Conservation (phyloP, 1,139 yeast genomes). For the Suhomyces bokatorum region DNA sequence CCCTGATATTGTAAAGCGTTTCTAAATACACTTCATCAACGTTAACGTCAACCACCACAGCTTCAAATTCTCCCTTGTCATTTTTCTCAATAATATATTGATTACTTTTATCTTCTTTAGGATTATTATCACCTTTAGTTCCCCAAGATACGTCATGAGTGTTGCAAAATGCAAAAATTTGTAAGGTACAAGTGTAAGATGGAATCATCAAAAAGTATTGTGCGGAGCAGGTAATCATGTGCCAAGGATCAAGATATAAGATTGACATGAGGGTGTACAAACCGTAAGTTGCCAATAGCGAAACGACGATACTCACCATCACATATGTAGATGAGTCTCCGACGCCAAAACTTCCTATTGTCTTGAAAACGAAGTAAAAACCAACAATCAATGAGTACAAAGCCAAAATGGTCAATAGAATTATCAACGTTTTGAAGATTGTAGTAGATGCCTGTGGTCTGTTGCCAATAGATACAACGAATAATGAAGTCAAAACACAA, state of each 20-base stretch:
- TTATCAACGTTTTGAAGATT: conserved; percentile 70
- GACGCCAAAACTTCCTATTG: conserved; percentile 44
- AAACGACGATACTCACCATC: conserved; percentile 70
- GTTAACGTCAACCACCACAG: conserved; percentile 86
- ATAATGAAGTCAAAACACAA: conserved; percentile 78
- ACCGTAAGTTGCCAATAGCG: conserved; percentile 90
- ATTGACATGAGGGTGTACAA: conserved; percentile 77
- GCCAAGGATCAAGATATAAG: conserved; percentile 93
- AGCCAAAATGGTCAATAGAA: conserved; percentile 74
- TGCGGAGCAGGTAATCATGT: conserved; percentile 74
- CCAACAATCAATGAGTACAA: conserved; percentile 82
- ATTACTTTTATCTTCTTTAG: conserved; percentile 50
- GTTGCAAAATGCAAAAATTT: conserved; percentile 91
- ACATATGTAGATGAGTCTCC: conserved; percentile 56
- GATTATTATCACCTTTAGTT: conserved; percentile 87
- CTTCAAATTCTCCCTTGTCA: conserved; percentile 71
- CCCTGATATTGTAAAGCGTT: conserved; percentile 69
- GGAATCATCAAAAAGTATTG: conserved; percentile 89
- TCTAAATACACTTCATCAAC: conserved; percentile 86
- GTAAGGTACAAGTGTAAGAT: conserved; percentile 87
- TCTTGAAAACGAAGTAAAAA: conserved; percentile 67
- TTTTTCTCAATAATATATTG: conserved; percentile 50
- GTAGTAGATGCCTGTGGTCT: conserved; percentile 86
- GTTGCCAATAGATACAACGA: conserved; percentile 91
- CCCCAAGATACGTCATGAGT: conserved; percentile 98